A percentile compares a stretch with the other conserved stretches of the same genome.
Evolutionary conservation across 2,329 filamentous ascomycete genomes (phyloP).

Genomic region (Ophiosphaerella narmari): DNA sequence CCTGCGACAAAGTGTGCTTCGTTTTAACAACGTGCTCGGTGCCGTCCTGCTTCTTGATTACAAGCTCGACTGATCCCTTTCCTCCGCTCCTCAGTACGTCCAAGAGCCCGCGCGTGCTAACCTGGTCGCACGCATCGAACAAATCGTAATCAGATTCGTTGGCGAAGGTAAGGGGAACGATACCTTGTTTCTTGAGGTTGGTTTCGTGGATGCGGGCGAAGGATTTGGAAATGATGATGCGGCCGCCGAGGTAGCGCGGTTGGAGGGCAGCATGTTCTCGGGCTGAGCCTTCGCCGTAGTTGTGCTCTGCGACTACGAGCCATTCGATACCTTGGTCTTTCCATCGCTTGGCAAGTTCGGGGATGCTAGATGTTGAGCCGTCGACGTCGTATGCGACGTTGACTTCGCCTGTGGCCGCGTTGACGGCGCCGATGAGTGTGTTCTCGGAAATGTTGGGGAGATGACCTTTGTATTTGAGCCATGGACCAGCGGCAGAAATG

Average conservation of each 20-base stretch:
- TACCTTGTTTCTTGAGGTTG: conserved; percentile 95
- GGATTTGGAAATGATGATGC: conserved; percentile 81
- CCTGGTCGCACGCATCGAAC: conserved; percentile 81
- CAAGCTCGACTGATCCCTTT: conserved; percentile 74
- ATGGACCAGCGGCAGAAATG: conserved; percentile 94
- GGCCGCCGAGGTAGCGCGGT: conserved; percentile 85
- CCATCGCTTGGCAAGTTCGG: conserved; percentile 85
- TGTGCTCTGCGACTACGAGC: conserved; percentile 96
- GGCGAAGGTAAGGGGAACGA: conserved; percentile 89
- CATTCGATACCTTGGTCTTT: conserved; percentile 75
- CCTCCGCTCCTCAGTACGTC: conserved; percentile 80
- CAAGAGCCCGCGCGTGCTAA: conserved; percentile 80
- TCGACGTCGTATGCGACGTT: conserved; percentile 90
- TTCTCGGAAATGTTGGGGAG: conserved; percentile 97
- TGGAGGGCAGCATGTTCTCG: conserved; percentile 89
- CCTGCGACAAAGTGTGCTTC: conserved; percentile 85
- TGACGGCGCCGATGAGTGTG: conserved; percentile 93
- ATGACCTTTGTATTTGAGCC: conserved; percentile 99
- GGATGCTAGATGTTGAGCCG: conserved; percentile 76
- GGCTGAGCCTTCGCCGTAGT: conserved; percentile 91
- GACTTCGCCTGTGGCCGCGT: conserved; percentile 88
- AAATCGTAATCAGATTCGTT: conserved; percentile 86
- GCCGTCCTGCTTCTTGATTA: conserved; percentile 57
- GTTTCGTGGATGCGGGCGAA: conserved; percentile 95
- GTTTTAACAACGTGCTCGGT: conserved; percentile 73